These are phyloP conservation scores for Hevea brasiliensis DNA, from an alignment of 345 rosid genomes.

Conservation along the genomic window DNA sequence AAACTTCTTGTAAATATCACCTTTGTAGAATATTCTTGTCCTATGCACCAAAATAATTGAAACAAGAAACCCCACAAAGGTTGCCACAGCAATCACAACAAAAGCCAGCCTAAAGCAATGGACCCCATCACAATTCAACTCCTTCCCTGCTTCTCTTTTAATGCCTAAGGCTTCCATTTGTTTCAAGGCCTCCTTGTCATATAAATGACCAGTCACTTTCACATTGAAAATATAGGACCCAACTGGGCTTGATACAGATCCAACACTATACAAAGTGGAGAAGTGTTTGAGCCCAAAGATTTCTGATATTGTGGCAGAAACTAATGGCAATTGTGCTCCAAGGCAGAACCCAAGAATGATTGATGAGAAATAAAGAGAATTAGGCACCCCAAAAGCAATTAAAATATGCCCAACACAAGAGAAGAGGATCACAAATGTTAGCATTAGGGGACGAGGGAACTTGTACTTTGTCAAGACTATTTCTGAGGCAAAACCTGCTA, in stretches of 20 bases:
- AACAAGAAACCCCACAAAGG: conserved; percentile 20
- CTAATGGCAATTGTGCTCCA: conserved; percentile 27
- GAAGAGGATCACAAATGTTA: conserved; percentile 9
- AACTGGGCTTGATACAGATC: conserved; percentile 23
- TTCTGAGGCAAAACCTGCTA: conserved; percentile 26
- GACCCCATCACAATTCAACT: conserved; percentile 10
- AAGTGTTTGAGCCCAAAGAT: conserved; percentile 27
- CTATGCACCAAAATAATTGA: conserved; percentile 18
- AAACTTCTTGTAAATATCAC: conserved; percentile 26
- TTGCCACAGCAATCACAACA: conserved; percentile 3
- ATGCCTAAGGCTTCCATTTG: conserved; percentile 17
- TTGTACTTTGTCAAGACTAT: conserved; percentile 10
- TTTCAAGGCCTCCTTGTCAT: conserved; percentile 22
- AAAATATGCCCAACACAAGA: conserved; percentile 21
- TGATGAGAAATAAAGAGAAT: conserved; percentile 23
- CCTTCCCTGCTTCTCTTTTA: conserved; percentile 9
- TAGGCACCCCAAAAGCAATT: conserved; percentile 17
- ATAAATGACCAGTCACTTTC: conserved; percentile 23
- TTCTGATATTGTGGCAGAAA: conserved; percentile 20
- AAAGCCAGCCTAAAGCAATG: conserved; percentile 15
- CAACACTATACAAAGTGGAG: conserved; percentile 23
- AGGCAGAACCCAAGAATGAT: conserved; percentile 25
- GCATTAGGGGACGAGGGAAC: conserved; percentile 18
- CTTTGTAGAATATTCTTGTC: conserved; percentile 17
- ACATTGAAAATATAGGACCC: conserved; percentile 25